phyloP scores from a whole-genome alignment of 1,284 basidiomycete species.

The Rhodotorula sp. region DNA sequence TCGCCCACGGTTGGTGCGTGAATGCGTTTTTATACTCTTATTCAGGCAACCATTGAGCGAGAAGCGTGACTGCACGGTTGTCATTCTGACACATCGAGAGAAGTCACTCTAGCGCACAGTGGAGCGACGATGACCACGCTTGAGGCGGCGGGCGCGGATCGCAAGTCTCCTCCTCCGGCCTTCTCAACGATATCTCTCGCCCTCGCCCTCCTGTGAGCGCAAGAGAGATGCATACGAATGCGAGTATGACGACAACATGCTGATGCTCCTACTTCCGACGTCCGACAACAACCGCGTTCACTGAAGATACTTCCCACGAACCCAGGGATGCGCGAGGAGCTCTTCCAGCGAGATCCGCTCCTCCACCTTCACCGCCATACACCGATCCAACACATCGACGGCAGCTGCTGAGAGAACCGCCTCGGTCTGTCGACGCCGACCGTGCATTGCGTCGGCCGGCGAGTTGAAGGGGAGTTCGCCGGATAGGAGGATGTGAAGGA shows the following conservation, averaged over 20 bases:
- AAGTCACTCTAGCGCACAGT: too few relatives aligned
- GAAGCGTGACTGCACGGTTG: too few relatives aligned
- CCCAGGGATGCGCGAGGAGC: slow-evolving; percentile 46
- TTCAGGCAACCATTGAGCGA: too few relatives aligned
- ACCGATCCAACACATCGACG: slow-evolving; percentile 42
- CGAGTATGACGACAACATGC: not conserved
- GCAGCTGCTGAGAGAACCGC: slow-evolving; percentile 39
- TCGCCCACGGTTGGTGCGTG: not conserved
- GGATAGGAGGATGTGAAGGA: slow-evolving; percentile 78
- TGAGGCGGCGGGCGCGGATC: too few relatives aligned
- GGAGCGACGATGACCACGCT: too few relatives aligned
- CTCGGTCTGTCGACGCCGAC: slow-evolving; percentile 46
- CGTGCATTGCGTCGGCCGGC: slow-evolving; percentile 62
- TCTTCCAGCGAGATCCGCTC: slow-evolving; percentile 43
- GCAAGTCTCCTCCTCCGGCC: not conserved
- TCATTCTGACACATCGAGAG: too few relatives aligned
- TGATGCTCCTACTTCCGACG: not conserved
- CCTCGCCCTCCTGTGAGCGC: too few relatives aligned
- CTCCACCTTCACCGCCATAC: slow-evolving; percentile 45
- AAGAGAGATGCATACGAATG: not conserved
- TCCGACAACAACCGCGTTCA: not conserved
- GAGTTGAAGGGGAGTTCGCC: slow-evolving; percentile 77
- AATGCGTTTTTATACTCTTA: not conserved
- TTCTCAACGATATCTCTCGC: too few relatives aligned
- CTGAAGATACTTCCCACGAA: slow-evolving; percentile 17